Percentiles rank a stretch among this genome's conserved stretches.
These are phyloP conservation scores for Sphaerulina vaccinii DNA, from an alignment of 2,329 filamentous ascomycete species.

Conservation along the genomic window DNA sequence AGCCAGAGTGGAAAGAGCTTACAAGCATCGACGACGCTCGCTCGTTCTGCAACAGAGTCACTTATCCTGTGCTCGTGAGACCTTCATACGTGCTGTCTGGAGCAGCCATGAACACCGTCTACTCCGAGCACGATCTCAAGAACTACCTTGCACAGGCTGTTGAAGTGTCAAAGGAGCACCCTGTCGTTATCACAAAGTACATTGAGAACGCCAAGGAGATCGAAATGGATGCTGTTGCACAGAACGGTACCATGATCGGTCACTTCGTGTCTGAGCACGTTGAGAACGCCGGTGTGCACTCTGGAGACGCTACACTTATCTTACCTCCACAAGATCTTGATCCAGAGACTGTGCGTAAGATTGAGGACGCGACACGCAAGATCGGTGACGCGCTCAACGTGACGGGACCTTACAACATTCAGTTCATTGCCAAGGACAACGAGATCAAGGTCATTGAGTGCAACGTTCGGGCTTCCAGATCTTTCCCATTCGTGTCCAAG, in stretches of 20 bases:
- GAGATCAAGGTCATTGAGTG: constrained; percentile 99
- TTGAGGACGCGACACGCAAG: constrained; percentile 92
- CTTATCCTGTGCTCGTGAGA: constrained; percentile 90
- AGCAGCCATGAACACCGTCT: constrained; percentile 98
- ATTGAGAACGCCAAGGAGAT: constrained; percentile 99
- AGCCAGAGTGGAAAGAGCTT: constrained; percentile 96
- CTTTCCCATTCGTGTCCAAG: constrained; percentile 98
- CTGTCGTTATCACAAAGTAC: constrained; percentile 98
- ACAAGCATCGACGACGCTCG: constrained; percentile 91
- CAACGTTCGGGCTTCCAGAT: constrained; percentile 93
- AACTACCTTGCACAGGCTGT: constrained; percentile 85
- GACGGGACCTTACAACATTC: constrained; percentile 96
- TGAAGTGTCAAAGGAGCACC: constrained; percentile 91
- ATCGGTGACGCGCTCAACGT: constrained; percentile 93
- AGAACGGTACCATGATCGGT: constrained; percentile 82
- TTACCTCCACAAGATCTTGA: constrained; percentile 91
- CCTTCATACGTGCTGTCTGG: constrained; percentile 96
- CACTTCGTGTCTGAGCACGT: constrained; percentile 99
- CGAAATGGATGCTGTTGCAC: constrained; percentile 97
- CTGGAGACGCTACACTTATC: constrained; percentile 93
- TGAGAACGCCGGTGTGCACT: constrained; percentile 97
- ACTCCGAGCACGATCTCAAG: constrained; percentile 89
- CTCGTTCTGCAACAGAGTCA: constrained; percentile 81
- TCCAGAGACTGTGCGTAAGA: constrained; percentile 80
- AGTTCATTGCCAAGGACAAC: constrained; percentile 99